phyloP scores from a whole-genome alignment of 73 alveolate genomes.

The Paramecium caudatum region DNA sequence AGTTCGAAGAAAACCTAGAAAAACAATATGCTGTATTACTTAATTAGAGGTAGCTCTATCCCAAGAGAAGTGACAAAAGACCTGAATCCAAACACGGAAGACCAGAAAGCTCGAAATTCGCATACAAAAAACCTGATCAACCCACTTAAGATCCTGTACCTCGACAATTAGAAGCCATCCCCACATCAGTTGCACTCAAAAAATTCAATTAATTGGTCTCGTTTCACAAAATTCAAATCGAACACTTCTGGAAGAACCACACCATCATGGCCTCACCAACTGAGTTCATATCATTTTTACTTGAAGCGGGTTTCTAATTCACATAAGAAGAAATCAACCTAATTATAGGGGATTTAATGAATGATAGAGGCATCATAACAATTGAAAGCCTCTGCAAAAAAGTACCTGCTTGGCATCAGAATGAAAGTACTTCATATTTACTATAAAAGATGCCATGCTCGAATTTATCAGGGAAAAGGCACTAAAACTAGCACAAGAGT shows the following conservation, averaged over 20 bases:
- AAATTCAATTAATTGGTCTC: conserved; percentile 62
- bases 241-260: conserved; percentile 50
- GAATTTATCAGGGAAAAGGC: conserved; percentile 66
- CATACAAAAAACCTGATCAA: conserved; percentile 14
- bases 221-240: conserved; percentile 60
- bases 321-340: conserved; percentile 15
- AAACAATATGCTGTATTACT: conserved; percentile 53
- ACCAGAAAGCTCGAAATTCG: conserved; percentile 62
- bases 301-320: conserved; percentile 52
- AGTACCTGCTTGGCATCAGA: conserved; percentile 66
- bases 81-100: conserved; percentile 71
- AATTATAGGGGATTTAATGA: conserved; percentile 33
- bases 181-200: conserved; percentile 30
- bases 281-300: conserved; percentile 10
- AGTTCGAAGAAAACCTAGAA: conserved; percentile 57
- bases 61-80: conserved; percentile 28
- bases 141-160: background rate
- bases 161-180: conserved; percentile 10
- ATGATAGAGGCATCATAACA: conserved; percentile 13
- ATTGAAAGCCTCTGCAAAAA: conserved; percentile 56
- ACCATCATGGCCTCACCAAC: conserved; percentile 33
- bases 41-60: background rate
- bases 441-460: conserved; percentile 21
- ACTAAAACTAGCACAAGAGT: conserved; percentile 38
- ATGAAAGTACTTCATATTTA: conserved; percentile 10